phyloP scores from a whole-genome alignment of 2,329 filamentous ascomycete species.

The Aureobasidium sp. region DNA sequence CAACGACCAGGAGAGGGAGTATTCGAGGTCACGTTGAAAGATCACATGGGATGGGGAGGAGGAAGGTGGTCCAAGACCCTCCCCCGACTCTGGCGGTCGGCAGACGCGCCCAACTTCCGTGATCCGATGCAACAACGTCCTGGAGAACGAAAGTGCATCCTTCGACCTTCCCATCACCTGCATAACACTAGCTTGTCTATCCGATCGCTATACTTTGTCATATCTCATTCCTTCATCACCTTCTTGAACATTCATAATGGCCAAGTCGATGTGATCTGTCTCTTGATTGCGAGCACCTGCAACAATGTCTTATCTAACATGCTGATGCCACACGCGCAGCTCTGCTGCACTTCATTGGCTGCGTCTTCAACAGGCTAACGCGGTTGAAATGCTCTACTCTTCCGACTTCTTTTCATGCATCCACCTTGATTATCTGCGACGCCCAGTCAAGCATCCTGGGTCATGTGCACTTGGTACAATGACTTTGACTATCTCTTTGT shows the following conservation, averaged over 20 bases:
- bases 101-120: background rate
- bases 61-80: background rate
- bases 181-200: background rate
- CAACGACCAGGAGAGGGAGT: background rate
- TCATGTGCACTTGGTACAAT: background rate
- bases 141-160: background rate
- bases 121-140: background rate
- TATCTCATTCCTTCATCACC: background rate
- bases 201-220: background rate
- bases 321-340: conserved; percentile 5
- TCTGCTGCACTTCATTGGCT: conserved; percentile 6
- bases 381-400: background rate
- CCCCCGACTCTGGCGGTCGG: background rate
- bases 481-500: background rate
- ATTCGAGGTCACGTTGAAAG: conserved; percentile 11
- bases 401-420: conserved; percentile 4
- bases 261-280: background rate
- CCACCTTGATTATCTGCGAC: background rate
- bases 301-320: conserved; percentile 2
- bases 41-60: conserved; percentile 7
- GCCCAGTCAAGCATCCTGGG: background rate
- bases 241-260: background rate
- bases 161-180: background rate
- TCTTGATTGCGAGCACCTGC: background rate
- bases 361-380: background rate